Evolutionary conservation across 768 basidiomycete species (phyloP), one percentile per base, ranked within the genome.

Genomic region (Cytidiella melzeri): DNA sequence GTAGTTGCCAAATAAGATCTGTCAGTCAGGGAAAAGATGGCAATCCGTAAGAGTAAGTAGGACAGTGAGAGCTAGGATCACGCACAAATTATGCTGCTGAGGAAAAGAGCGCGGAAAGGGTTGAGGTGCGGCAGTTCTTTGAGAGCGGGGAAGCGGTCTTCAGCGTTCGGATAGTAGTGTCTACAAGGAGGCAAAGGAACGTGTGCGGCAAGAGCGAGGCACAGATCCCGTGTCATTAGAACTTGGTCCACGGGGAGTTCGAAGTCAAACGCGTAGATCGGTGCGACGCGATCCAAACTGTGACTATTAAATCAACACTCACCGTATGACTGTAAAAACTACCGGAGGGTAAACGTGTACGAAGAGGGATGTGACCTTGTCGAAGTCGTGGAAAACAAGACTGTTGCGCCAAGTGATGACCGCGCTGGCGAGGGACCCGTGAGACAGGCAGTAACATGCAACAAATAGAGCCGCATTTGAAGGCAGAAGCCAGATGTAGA

Each of bases 351-450:
- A 97, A 49, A 98, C 85, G 63, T 99, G 96, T 26, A 99, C 80
- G 69, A 94, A 98, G 21, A 99, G 71, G 9, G 88, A 92, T 15
- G 90, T 97, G 61, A 97, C 89, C 67, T 98, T 98, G 66, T 99
- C 96, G 48, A 82, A 77, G 60, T 95, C 93, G 61, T 99, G 96
- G 71, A 99, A 99, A 2, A 99, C 96, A 20, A 99, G 81, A 56
- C 91, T 94, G 61, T 99, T 99, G 53, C 96, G 78, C 96, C 96
- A 99, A 9, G 95, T 97, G 57, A 97, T 90, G 43, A 98, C 93
- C 0, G 95, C 94, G 45, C 88, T 91, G 0, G 91, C 94, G 26
- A 96, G 77, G 0, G 88, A 80, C 0, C 93, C 96, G 62, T 96
- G 85, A 0, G 92, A 88, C 21, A 98, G 76, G 56, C 90, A 89